Base-by-base conservation (phyloP, 495 filamentous ascomycete genomes). In the Filosporella fistucella region DNA sequence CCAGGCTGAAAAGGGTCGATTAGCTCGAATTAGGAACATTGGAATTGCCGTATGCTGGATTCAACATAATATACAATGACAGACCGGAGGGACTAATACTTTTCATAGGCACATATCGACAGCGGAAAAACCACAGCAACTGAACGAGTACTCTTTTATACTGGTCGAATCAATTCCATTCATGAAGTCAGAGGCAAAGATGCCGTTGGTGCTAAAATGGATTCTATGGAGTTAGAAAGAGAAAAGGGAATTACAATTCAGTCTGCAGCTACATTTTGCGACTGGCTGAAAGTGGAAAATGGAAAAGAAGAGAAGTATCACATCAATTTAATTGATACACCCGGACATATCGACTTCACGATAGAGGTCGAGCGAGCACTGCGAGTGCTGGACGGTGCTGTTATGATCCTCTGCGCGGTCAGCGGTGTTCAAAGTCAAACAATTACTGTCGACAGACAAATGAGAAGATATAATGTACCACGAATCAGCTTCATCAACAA, bases 181-280 rank as follows among this genome's bases (percentile, higher is more conserved):
- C 94, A 99, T 68, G 94, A 99, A 70, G 94, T 99, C 24, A 80
- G 94, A 53, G 94, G 94, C 28, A 89, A 89, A 56, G 94, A 99
- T 71, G 81, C 85, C 29, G 89, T 97, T 16, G 94, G 94, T 56
- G 94, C 94, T 37, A 99, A 99, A 71, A 99, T 99, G 94, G 94
- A 99, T 75, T 96, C 90, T 8, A 99, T 99, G 94, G 94, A 97
- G 40, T 69, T 99, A 52, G 94, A 99, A 67, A 77, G 93, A 63
- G 93, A 98, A 62, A 93, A 96, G 75, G 93, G 93, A 62, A 98
- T 98, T 63, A 98, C 93, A 46, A 98, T 98, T 54, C 91, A 98
- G 70, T 96, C 90, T 44, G 93, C 93, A 32, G 93, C 93, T 18
- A 98, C 93, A 1, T 99, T 95, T 65, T 95, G 90, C 68, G 90